phyloP scores from a whole-genome alignment of 768 basidiomycete genomes.

The Mycena indigotica region DNA sequence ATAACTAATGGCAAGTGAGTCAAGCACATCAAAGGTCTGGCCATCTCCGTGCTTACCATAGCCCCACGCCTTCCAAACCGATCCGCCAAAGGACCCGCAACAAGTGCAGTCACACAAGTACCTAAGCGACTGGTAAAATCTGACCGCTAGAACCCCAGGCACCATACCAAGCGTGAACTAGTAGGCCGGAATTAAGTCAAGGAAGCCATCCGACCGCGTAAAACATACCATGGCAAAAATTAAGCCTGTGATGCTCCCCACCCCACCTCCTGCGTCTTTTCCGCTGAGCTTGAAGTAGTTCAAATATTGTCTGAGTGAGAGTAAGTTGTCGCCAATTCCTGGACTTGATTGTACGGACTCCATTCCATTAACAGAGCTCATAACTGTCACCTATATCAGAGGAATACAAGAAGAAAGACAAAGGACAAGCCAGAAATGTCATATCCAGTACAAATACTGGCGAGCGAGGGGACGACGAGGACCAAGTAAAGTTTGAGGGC shows the following conservation, averaged over 20 bases:
- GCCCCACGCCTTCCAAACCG: slow-evolving; percentile 46
- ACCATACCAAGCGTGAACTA: slow-evolving; percentile 45
- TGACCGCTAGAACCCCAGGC: not conserved
- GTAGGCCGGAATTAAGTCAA: not conserved
- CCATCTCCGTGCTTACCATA: slow-evolving; percentile 44
- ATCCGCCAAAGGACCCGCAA: slow-evolving; percentile 47
- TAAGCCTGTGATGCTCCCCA: slow-evolving; percentile 45
- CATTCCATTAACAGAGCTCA: slow-evolving; percentile 53
- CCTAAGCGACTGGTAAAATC: slow-evolving; percentile 20
- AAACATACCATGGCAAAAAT: slow-evolving; percentile 47
- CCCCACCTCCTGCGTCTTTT: slow-evolving; percentile 43
- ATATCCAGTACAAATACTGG: slow-evolving; percentile 9
- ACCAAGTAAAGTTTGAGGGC: slow-evolving; percentile 19
- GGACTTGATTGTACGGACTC: slow-evolving; percentile 31
- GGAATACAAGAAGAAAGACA: not conserved
- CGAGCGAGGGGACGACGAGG: slow-evolving; percentile 11
- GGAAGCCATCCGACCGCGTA: no score
- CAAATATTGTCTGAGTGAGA: slow-evolving; percentile 38
- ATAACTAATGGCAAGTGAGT: slow-evolving; percentile 30
- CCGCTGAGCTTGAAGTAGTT: slow-evolving; percentile 44
- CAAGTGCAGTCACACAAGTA: slow-evolving; percentile 39
- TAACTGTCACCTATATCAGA: slow-evolving; percentile 34
- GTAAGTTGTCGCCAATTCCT: not conserved
- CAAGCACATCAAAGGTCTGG: no score
- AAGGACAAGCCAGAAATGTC: slow-evolving; percentile 11